phyloP scores from a whole-genome alignment of 1,139 yeast genomes.

The Suhomyces anneliseae region DNA sequence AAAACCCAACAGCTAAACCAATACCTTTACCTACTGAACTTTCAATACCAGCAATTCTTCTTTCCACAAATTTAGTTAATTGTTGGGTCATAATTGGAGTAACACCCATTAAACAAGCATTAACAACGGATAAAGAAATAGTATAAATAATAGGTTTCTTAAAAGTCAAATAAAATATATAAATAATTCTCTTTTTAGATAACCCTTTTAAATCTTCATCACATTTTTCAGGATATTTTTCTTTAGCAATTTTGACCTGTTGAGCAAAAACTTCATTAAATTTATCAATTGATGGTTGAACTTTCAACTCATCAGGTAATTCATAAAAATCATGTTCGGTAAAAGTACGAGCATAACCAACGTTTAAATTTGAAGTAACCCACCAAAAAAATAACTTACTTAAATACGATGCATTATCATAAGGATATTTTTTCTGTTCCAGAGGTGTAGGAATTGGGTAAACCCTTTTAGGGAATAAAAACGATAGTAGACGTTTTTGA shows the following conservation, averaged over 20 bases:
- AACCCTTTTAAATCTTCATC: constrained; percentile 14
- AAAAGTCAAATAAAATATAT: constrained; percentile 29
- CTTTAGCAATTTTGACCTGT: not conserved
- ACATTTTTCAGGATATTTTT: constrained; percentile 17
- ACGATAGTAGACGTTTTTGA: constrained; percentile 18
- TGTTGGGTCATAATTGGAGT: constrained; percentile 38
- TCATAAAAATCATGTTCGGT: constrained; percentile 62
- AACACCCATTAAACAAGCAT: constrained; percentile 19
- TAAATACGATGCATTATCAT: constrained; percentile 28
- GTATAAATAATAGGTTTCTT: constrained; percentile 24
- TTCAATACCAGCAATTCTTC: constrained; percentile 22
- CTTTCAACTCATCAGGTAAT: constrained; percentile 51
- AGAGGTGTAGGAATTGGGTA: constrained; percentile 56
- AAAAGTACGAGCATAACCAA: constrained; percentile 68
- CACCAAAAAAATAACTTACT: constrained; percentile 51
- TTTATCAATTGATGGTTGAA: constrained; percentile 31
- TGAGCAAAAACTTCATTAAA: not conserved
- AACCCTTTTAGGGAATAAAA: constrained; percentile 27
- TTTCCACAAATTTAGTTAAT: constrained; percentile 42
- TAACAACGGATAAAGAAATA: constrained; percentile 18
- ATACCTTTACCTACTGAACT: constrained; percentile 1
- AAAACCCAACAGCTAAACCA: constrained; percentile 2
- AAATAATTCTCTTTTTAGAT: constrained; percentile 16
- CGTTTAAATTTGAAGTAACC: constrained; percentile 56
- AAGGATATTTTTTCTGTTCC: constrained; percentile 49